Evolutionary conservation across 129 eudicot genomes (phyloP).

Genomic region (Deinandra increscens): DNA sequence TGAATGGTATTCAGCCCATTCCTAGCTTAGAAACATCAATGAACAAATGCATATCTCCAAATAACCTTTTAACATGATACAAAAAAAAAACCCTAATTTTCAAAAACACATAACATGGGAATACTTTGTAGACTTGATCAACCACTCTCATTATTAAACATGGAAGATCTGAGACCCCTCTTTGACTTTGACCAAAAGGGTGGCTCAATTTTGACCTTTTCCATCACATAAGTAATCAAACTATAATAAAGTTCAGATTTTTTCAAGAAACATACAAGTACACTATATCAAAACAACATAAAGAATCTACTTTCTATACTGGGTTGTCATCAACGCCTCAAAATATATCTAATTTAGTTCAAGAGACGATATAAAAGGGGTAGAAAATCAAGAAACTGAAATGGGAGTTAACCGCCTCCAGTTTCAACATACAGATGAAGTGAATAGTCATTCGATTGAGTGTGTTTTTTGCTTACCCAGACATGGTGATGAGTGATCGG

Average conservation of each 20-base stretch:
- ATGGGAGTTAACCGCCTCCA: conserved; percentile 11
- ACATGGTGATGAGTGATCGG: conserved; percentile 23
- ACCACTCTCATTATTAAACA: conserved; percentile 3
- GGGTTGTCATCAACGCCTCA: not conserved
- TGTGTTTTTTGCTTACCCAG: conserved; percentile 29
- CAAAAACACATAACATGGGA: not conserved
- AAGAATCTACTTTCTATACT: not conserved
- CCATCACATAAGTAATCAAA: not conserved
- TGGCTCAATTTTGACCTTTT: conserved; percentile 9
- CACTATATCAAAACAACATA: not conserved
- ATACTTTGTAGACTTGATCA: not conserved
- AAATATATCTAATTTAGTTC: conserved; percentile 12
- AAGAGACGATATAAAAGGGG: not conserved
- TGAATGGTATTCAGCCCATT: no score
- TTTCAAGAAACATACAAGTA: conserved; percentile 2
- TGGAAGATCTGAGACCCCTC: conserved; percentile 8
- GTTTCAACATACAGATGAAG: not conserved
- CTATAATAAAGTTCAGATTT: not conserved
- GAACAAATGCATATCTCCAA: conserved; percentile 1
- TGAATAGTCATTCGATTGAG: not conserved
- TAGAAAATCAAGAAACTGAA: conserved; percentile 8
- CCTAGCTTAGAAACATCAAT: not conserved
- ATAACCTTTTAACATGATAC: not conserved
- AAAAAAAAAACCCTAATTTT: not conserved
- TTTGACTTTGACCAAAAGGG: conserved; percentile 7